These are phyloP conservation scores for Flaveria bidentis DNA, from an alignment of 129 eudicot species.

Conservation along the genomic window DNA sequence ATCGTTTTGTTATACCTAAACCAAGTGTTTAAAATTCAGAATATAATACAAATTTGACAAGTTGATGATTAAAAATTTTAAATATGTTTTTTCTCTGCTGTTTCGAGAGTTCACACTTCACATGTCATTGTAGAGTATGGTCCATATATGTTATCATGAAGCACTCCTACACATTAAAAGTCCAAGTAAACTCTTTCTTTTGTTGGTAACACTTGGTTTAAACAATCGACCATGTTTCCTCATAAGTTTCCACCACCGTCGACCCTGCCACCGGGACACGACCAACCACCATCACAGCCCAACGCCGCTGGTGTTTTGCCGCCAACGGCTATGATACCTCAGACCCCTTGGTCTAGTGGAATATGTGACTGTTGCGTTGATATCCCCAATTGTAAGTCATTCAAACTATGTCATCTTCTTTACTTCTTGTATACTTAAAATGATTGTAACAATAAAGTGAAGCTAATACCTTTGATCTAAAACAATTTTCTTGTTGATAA, in stretches of 20 bases:
- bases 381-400: constrained; percentile 27
- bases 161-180: background rate
- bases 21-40: background rate
- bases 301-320: background rate
- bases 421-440: too few species aligned
- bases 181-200: background rate
- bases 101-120: background rate
- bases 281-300: background rate
- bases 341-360: constrained; percentile 30
- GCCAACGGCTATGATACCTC: background rate
- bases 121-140: background rate
- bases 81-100: background rate
- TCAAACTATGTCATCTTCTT: background rate
- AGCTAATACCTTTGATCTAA: too few species aligned
- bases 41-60: background rate
- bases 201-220: background rate
- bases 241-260: constrained; percentile 7
- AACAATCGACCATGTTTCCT: background rate
- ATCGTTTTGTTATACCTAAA: too few species aligned
- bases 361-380: constrained; percentile 32
- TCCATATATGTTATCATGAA: background rate
- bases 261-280: background rate
- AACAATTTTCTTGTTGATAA: too few species aligned
- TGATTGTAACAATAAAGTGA: too few species aligned
- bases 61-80: background rate